Conservation (phyloP, 75 land plant species). For the Sequoia sempervirens region DNA sequence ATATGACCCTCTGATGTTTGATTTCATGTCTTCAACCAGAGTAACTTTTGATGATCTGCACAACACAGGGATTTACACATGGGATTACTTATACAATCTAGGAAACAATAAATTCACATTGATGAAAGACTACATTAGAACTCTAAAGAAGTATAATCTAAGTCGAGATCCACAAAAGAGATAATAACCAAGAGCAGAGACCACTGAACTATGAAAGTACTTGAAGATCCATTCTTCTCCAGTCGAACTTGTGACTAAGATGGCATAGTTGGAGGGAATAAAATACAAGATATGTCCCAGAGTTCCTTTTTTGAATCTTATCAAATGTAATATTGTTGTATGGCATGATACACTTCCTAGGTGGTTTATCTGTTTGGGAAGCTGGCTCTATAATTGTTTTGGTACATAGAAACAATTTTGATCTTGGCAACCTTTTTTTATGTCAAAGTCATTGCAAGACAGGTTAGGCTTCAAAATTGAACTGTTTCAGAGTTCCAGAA, state of each 20-base stretch:
- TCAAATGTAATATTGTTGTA: background rate
- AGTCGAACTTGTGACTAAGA: background rate
- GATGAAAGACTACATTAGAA: slow-evolving; percentile 73
- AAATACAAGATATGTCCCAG: background rate
- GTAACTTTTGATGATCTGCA: slow-evolving; percentile 87
- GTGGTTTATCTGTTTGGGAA: background rate
- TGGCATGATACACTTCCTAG: background rate
- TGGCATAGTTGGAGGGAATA: background rate
- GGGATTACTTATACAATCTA: slow-evolving; percentile 81
- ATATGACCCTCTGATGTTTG: slow-evolving; percentile 5
- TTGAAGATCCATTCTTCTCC: background rate
- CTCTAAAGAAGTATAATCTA: slow-evolving; percentile 71
- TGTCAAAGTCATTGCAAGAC: background rate
- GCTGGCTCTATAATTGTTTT: background rate
- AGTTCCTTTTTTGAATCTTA: background rate
- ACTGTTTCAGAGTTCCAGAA: background rate
- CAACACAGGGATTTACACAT: slow-evolving; percentile 89
- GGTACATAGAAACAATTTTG: background rate
- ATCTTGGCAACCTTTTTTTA: background rate
- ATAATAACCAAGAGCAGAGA: slow-evolving; percentile 13
- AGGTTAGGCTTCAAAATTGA: background rate
- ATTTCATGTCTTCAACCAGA: slow-evolving; percentile 27
- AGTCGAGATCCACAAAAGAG: slow-evolving; percentile 60
- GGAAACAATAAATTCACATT: slow-evolving; percentile 67
- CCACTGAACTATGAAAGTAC: background rate